These are phyloP conservation scores for Litchi chinensis DNA, from an alignment of 345 rosid genomes.

Conservation along the genomic window DNA sequence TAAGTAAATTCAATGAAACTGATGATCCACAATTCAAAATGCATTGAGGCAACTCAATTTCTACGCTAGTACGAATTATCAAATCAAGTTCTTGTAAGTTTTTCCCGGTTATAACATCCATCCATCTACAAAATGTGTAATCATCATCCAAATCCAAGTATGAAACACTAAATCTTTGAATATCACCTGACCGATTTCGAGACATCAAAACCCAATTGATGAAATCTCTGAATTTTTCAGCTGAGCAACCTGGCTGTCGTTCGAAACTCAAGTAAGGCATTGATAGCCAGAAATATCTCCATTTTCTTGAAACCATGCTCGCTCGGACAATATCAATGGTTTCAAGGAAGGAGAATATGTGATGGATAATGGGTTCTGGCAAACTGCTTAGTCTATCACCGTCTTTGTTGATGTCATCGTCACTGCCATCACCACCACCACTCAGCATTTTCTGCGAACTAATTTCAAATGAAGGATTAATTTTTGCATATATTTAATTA, in stretches of 20 bases:
- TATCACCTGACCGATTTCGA: too few species aligned
- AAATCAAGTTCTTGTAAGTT: not conserved
- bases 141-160: too few species aligned
- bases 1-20: not conserved
- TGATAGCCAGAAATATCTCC: conserved; percentile 5
- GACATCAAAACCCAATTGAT: not conserved
- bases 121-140: not conserved
- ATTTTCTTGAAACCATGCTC: not conserved
- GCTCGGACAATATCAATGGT: not conserved
- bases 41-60: not conserved
- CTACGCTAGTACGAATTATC: too few species aligned
- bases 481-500: too few species aligned
- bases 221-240: too few species aligned
- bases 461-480: too few species aligned
- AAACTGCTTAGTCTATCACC: conserved; percentile 4
- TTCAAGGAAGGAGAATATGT: conserved; percentile 11
- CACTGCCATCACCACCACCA: too few species aligned
- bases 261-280: too few species aligned
- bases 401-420: too few species aligned
- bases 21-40: not conserved
- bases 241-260: too few species aligned
- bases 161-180: too few species aligned
- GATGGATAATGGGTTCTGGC: not conserved
- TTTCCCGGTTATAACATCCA: not conserved
- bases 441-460: too few species aligned